phyloP scores from a whole-genome alignment of 345 rosid genomes.

The Aquilaria malaccensis region DNA sequence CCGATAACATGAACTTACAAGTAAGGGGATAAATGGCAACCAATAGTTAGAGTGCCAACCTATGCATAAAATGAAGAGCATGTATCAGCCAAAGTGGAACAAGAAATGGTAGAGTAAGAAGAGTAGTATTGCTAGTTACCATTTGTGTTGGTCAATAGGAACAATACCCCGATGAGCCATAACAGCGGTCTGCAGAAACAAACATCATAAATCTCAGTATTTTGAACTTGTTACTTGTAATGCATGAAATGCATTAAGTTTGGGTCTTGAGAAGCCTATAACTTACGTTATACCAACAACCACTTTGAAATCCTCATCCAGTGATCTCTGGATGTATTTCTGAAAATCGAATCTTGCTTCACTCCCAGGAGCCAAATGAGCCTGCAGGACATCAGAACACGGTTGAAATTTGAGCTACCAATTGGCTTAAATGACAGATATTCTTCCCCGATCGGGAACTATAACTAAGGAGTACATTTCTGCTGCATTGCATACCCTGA shows the following conservation, averaged over 20 bases:
- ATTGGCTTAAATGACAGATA: no score
- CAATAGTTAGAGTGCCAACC: conserved; percentile 62
- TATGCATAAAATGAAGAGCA: conserved; percentile 9
- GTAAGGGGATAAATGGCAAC: conserved; percentile 65
- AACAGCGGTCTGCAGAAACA: conserved; percentile 45
- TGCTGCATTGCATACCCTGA: conserved; percentile 32
- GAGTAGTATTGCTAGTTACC: conserved; percentile 28
- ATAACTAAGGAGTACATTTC: no score
- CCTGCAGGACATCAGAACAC: no score
- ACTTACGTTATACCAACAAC: conserved; percentile 81
- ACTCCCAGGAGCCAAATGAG: conserved; percentile 39
- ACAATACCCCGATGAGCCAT: conserved; percentile 61
- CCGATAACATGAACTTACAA: conserved; percentile 38
- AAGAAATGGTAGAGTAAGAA: no score
- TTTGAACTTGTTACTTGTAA: not conserved
- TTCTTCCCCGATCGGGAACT: no score
- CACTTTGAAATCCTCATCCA: conserved; percentile 79
- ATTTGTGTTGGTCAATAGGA: conserved; percentile 59
- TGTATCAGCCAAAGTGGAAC: no score
- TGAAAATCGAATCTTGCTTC: conserved; percentile 67
- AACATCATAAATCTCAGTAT: not conserved
- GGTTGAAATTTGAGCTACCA: no score
- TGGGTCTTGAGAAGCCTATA: not conserved
- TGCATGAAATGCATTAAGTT: not conserved
- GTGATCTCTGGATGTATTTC: conserved; percentile 75